Evolutionary conservation across 1,284 basidiomycete genomes (phyloP).

Genomic region (Phellopilus nigrolimitatus): DNA sequence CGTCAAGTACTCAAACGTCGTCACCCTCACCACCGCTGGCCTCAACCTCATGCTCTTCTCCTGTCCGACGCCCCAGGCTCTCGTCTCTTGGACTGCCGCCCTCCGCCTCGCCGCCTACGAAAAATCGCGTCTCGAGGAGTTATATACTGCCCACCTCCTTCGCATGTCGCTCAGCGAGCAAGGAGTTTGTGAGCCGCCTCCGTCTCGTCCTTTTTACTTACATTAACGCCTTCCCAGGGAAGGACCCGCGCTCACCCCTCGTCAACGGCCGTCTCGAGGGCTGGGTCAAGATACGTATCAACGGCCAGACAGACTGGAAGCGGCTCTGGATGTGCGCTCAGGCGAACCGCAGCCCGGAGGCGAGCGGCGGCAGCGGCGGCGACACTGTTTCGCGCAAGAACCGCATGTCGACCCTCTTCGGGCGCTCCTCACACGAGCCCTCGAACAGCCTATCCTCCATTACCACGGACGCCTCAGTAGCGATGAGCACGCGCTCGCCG

Average conservation of each 20-base stretch:
- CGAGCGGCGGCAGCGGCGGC: slow-evolving; percentile 18
- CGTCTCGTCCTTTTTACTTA: slow-evolving; percentile 15
- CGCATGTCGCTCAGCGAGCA: slow-evolving; percentile 59
- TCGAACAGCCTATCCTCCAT: slow-evolving; percentile 23
- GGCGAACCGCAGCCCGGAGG: slow-evolving; percentile 33
- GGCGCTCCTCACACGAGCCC: slow-evolving; percentile 35
- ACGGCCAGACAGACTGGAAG: slow-evolving; percentile 96
- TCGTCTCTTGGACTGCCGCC: slow-evolving; percentile 89
- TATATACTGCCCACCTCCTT: slow-evolving; percentile 94
- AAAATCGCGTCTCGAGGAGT: slow-evolving; percentile 91
- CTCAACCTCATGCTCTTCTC: slow-evolving; percentile 89
- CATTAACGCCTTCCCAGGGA: slow-evolving; percentile 39
- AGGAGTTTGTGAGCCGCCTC: slow-evolving; percentile 35
- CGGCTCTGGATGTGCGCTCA: slow-evolving; percentile 83
- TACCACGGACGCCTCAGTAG: slow-evolving; percentile 18
- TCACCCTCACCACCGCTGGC: slow-evolving; percentile 93
- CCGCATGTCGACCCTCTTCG: slow-evolving; percentile 68
- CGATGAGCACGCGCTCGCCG: slow-evolving; percentile 35
- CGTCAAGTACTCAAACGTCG: slow-evolving; percentile 67
- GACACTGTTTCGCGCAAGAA: slow-evolving; percentile 41
- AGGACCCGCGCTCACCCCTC: slow-evolving; percentile 62
- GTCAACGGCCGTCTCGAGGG: slow-evolving; percentile 81
- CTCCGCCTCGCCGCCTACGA: slow-evolving; percentile 93
- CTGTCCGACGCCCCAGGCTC: slow-evolving; percentile 64
- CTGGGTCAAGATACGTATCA: slow-evolving; percentile 87